Conservation (phyloP, 805 yeast genomes). For the Debaryomyces prosopidis region DNA sequence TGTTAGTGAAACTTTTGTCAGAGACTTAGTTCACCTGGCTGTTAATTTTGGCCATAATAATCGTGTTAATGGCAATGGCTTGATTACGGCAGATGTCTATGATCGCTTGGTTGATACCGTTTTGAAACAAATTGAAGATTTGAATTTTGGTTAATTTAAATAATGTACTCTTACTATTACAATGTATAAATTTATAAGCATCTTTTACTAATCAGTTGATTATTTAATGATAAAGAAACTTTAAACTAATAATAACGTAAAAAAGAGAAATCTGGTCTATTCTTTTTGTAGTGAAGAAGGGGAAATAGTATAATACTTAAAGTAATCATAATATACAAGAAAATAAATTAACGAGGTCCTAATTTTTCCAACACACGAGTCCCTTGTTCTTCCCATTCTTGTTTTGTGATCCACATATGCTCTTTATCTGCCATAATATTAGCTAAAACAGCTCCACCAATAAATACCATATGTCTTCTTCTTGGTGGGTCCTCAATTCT, state of each 20-base stretch:
- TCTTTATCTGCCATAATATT: constrained; percentile 98
- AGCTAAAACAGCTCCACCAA: constrained; percentile 98
- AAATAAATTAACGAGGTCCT: constrained; percentile 72
- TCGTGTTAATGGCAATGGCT: constrained; percentile 38
- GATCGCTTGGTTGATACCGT: constrained; percentile 42
- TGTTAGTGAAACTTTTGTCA: constrained; percentile 64
- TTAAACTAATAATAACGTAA: not conserved
- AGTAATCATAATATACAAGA: constrained; percentile 1
- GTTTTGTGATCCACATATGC: constrained; percentile 95
- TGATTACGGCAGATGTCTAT: constrained; percentile 42
- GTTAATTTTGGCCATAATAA: constrained; percentile 64
- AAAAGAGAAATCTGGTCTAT: not conserved
- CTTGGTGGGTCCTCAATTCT: constrained; percentile 98
- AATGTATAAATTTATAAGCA: not conserved
- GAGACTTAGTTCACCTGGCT: constrained; percentile 74
- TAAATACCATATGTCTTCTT: constrained; percentile 97
- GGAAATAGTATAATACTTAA: not conserved
- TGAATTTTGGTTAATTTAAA: constrained; percentile 28
- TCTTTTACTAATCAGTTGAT: not conserved
- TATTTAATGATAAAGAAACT: not conserved
- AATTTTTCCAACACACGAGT: constrained; percentile 80
- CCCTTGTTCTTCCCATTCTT: constrained; percentile 98
- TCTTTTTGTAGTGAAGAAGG: not conserved
- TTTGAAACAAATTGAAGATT: constrained; percentile 36
- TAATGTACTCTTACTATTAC: not conserved